phyloP scores from a whole-genome alignment of 2,329 filamentous ascomycete species.

The Clonostachys solani region DNA sequence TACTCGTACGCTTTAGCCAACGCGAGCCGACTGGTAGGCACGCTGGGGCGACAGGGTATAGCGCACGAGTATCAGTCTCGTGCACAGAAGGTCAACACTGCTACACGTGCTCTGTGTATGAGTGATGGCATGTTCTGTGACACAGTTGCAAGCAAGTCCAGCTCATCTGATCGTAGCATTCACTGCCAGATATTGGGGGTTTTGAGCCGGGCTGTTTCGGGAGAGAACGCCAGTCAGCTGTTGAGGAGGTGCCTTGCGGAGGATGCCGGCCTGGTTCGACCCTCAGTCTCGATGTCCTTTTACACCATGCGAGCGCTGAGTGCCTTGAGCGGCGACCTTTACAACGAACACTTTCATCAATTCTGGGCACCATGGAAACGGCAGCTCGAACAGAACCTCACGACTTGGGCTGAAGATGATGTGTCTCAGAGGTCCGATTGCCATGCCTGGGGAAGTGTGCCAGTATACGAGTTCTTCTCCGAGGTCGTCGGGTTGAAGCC shows the following conservation, averaged over 20 bases:
- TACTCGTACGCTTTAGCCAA: constrained; percentile 24
- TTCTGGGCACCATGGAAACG: constrained; percentile 10
- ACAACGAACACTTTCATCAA: constrained; percentile 4
- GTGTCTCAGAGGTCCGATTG: constrained; percentile 11
- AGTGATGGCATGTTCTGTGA: constrained; percentile 23
- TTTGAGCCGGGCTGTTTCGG: constrained; percentile 15
- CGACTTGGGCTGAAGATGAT: constrained; percentile 11
- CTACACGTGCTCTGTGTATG: constrained; percentile 19
- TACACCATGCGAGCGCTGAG: constrained; percentile 8
- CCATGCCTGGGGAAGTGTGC: constrained; percentile 10
- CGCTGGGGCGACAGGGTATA: constrained; percentile 14
- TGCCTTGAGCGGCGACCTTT: constrained; percentile 4
- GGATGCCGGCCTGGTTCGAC: neutral
- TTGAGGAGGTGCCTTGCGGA: neutral
- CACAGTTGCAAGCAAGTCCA: constrained; percentile 7
- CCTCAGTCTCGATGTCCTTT: constrained; percentile 8
- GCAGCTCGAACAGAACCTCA: constrained; percentile 5
- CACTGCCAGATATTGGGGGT: constrained; percentile 28
- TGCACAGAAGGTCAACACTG: constrained; percentile 10
- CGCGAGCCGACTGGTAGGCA: neutral
- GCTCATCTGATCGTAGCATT: constrained; percentile 15
- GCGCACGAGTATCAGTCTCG: constrained; percentile 19
- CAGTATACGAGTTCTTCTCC: constrained; percentile 10
- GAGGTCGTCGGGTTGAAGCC: constrained; percentile 7
- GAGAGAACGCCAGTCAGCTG: constrained; percentile 2